Evolutionary conservation across 2,329 filamentous ascomycete genomes (phyloP), one percentile per base, ranked within the genome.

Genomic region (Hymenoscyphus albidus): DNA sequence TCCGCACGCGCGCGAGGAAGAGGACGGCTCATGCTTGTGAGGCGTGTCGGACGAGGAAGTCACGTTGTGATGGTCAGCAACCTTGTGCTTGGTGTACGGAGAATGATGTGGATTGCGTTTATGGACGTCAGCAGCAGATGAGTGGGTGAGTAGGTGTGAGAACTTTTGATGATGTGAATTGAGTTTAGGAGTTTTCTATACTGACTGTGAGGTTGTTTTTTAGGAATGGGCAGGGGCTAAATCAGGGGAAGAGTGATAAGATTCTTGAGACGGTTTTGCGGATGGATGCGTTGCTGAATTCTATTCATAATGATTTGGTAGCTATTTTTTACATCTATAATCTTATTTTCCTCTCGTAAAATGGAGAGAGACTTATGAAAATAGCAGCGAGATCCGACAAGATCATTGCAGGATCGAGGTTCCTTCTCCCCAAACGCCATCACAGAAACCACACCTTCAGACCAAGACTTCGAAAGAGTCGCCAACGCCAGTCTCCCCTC

Each of bases 261-360:
- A 82, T 83, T 27, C 76, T 83, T 2, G 81, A 83, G 64, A 80
- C 81, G 5, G 80, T 82, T 2, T 69, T 83, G 1, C 76, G 81
- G 14, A 78, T 83, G 22, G 82, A 83, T 67, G 78, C 74, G 60
- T 74, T 79, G 12, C 74, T 83, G 4, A 76, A 65, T 6, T 67
- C 65, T 22, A 70, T 70, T 7, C 65, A 68, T 59, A 66, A 70
- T 16, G 68, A 67, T 54, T 39, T 70, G 44, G 68, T 68, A 63
- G 22, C 39, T 38, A 35, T 35, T 35, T 35, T 35, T 35, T 10
- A 1, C 9, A 35, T 35, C 5, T 35, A 35, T 35, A 35, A 35
- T 7, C 9, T 5, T 9, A 27, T 54, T 12, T 10, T 18, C 10
- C 42, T 6, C n/a, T 54, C 18, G 12, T 27, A 12, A 13, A 4